Base-by-base conservation (phyloP, 2,329 filamentous ascomycete species). In the Fusarium pseudonygamai region DNA sequence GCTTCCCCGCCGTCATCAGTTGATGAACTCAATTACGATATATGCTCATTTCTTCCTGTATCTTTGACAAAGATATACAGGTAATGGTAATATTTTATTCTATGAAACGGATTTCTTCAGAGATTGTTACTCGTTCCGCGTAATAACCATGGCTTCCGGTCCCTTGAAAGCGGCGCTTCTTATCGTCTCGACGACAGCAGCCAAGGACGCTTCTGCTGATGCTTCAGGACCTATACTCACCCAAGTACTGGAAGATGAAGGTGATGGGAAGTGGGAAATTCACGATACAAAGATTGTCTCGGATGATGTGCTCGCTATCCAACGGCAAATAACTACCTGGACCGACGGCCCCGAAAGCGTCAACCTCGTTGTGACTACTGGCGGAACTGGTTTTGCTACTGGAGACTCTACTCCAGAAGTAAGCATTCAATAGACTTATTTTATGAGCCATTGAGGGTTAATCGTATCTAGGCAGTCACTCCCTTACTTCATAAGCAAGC, bases 381-480 rank as follows among this genome's bases (percentile, higher is more conserved):
- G 96, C 28, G 96, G 96, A 5, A 99, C 96, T 4, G 96, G 96
- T 0, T 99, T 99, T 82, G 93, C 96, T 13, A 86, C 91, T 16
- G 89, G 92, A 62, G 96, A 99, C 84, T 86, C 89, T 46, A 99
- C 96, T 1, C 96, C 96, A 6, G 96, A 98, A 88, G 94, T 95
- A 81, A 73, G 72, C 18, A 6, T 30, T 7, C 9, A 40, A 20
- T n/a, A 12, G 14, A 18, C 11, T 5, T 8, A 6, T 22, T 16
- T 5, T n/a, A 13, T n/a, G 15, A n/a, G 16, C 13, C n/a, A 20
- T 60, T 11, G 10, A 4, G 15, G n/a, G 10, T 8, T 66, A 47
- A 66, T 13, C 43, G n/a, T 22, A 22, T 64, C 32, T 10, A 42
- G 92, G 95, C 95, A 57, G 89, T 98, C n/a, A 84, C 87, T 20